These are phyloP conservation scores for Hyaloscypha variabilis DNA, from an alignment of 495 filamentous ascomycete genomes.

Conservation along the genomic window DNA sequence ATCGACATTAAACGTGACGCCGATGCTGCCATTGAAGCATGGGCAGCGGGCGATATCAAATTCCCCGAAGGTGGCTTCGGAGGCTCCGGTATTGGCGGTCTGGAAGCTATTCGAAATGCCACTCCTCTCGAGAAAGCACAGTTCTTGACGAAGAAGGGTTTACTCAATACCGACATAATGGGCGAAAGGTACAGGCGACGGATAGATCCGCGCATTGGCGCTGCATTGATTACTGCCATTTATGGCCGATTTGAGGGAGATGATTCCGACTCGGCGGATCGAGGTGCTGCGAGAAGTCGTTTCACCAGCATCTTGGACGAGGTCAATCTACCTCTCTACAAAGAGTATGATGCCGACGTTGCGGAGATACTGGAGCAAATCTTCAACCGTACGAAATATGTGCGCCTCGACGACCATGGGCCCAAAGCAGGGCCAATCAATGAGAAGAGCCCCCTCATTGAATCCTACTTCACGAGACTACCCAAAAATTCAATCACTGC, in stretches of 20 bases:
- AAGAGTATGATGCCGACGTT: constrained; percentile 85
- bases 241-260: constrained; percentile 67
- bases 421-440: constrained; percentile 84
- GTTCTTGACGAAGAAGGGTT: constrained; percentile 57
- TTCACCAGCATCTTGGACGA: constrained; percentile 72
- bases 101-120: constrained; percentile 59
- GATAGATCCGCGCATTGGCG: constrained; percentile 67
- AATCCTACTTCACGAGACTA: constrained; percentile 93
- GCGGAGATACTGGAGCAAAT: constrained; percentile 85
- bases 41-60: constrained; percentile 58
- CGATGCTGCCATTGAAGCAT: constrained; percentile 67
- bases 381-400: constrained; percentile 91
- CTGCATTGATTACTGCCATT: constrained; percentile 67
- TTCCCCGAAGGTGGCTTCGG: constrained; percentile 48
- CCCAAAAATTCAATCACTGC: constrained; percentile 77
- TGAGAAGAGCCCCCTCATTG: constrained; percentile 78
- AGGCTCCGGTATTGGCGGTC: constrained; percentile 45
- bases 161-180: constrained; percentile 69
- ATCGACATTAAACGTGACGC: constrained; percentile 76
- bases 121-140: constrained; percentile 62
- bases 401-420: constrained; percentile 87
- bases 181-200: constrained; percentile 76
- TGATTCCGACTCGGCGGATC: constrained; percentile 43
- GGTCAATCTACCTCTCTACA: constrained; percentile 84
- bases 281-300: constrained; percentile 48